Conservation (phyloP, 2,329 filamentous ascomycete species). For the Curvularia hawaiiensis region DNA sequence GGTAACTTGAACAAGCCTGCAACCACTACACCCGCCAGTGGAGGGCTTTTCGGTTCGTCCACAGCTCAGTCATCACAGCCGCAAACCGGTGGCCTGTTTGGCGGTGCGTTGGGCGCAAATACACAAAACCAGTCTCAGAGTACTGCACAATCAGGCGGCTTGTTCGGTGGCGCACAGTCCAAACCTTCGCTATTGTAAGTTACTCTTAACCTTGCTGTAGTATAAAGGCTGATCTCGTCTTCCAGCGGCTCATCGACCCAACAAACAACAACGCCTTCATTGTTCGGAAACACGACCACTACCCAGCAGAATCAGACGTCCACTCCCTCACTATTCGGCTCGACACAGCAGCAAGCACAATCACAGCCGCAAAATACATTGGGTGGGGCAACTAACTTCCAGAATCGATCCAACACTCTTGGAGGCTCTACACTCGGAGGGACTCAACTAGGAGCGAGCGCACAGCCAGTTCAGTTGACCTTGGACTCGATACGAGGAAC, state of each 20-base stretch:
- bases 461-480: conserved; percentile 38
- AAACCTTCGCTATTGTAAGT: conserved; percentile 49
- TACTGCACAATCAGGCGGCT: conserved; percentile 37
- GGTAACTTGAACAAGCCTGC: conserved; percentile 45
- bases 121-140: conserved; percentile 32
- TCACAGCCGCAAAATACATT: conserved; percentile 39
- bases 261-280: conserved; percentile 33
- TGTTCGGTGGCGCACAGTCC: conserved; percentile 40
- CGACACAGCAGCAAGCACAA: conserved; percentile 34
- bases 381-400: conserved; percentile 41
- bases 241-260: conserved; percentile 43
- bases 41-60: conserved; percentile 45
- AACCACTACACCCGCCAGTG: conserved; percentile 28
- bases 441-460: conserved; percentile 33
- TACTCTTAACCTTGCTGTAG: conserved; percentile 11
- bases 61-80: conserved; percentile 35
- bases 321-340: conserved; percentile 41
- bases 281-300: conserved; percentile 38
- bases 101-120: conserved; percentile 39
- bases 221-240: conserved; percentile 36
- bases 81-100: conserved; percentile 40
- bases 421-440: conserved; percentile 31
- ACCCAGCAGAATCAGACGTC: conserved; percentile 37
- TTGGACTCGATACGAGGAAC: conserved; percentile 76
- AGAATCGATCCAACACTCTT: conserved; percentile 34